Evolutionary conservation across 169 alveolate genomes (phyloP).

Genomic region (Neospora caninum): DNA sequence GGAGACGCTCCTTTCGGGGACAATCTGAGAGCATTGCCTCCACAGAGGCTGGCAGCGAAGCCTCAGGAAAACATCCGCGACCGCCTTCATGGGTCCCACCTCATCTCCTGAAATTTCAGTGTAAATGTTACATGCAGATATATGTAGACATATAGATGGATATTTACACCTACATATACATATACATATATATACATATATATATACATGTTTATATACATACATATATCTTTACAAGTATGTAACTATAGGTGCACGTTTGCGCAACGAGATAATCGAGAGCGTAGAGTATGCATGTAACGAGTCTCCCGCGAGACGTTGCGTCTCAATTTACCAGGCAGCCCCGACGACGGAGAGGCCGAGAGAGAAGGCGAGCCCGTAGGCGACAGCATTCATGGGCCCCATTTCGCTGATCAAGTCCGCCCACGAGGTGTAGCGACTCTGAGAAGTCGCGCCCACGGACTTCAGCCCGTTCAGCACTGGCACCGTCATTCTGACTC

Average conservation of each 20-base stretch:
- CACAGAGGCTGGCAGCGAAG: no score
- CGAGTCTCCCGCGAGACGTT: no score
- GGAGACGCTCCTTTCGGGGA: no score
- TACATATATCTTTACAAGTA: background rate
- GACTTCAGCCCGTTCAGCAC: background rate
- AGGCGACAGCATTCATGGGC: conserved; percentile 68
- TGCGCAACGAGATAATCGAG: background rate
- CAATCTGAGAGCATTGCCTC: no score
- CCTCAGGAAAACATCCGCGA: no score
- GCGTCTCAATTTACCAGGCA: conserved; percentile 64
- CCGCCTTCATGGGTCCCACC: no score
- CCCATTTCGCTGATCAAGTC: conserved; percentile 58
- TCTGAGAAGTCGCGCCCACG: background rate
- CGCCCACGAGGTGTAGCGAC: conserved; percentile 64
- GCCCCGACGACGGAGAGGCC: conserved; percentile 79
- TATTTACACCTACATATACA: no score
- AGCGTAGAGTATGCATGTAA: no score
- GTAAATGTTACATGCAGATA: no score
- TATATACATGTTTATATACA: background rate
- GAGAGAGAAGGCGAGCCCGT: conserved; percentile 78
- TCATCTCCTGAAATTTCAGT: no score
- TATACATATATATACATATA: background rate
- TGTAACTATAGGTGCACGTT: background rate
- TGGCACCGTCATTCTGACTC: background rate
- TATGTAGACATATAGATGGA: background rate